phyloP scores from a whole-genome alignment of 306 rosid species.

The barrel medic (Medicago truncatula) region DNA sequence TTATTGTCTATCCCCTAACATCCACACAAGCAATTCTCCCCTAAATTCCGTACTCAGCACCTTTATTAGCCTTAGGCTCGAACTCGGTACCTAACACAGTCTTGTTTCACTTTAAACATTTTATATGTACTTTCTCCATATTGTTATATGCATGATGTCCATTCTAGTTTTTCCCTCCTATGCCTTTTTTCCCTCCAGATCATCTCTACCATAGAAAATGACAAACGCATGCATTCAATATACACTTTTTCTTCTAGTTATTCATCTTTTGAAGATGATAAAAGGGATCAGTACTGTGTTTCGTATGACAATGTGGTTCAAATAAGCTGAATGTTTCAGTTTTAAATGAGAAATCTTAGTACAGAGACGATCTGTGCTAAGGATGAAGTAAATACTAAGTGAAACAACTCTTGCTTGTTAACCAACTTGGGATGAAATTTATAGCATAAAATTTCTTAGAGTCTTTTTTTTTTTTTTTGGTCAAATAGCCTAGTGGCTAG shows the following conservation, averaged over 20 bases:
- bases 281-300: background rate
- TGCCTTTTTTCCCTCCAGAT: background rate
- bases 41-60: too few relatives aligned
- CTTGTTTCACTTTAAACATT: background rate
- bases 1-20: background rate
- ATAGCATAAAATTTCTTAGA: slow-evolving; percentile 13
- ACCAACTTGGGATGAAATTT: slow-evolving; percentile 26
- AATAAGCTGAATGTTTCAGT: slow-evolving; percentile 25
- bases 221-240: background rate
- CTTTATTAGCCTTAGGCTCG: too few relatives aligned
- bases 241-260: too few relatives aligned
- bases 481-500: too few relatives aligned
- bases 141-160: background rate
- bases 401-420: slow-evolving; percentile 16
- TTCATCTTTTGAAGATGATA: too few relatives aligned
- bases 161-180: background rate
- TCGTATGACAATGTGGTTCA: background rate
- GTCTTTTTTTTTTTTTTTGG: too few relatives aligned
- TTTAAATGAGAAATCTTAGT: background rate
- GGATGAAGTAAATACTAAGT: slow-evolving; percentile 11
- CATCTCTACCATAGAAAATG: background rate
- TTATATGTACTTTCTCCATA: background rate
- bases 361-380: slow-evolving; percentile 6
- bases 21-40: too few relatives aligned
- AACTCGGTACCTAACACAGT: too few relatives aligned